These are phyloP conservation scores for Sporothrix dimorphospora DNA, from an alignment of 2,329 filamentous ascomycete species.

Conservation along the genomic window DNA sequence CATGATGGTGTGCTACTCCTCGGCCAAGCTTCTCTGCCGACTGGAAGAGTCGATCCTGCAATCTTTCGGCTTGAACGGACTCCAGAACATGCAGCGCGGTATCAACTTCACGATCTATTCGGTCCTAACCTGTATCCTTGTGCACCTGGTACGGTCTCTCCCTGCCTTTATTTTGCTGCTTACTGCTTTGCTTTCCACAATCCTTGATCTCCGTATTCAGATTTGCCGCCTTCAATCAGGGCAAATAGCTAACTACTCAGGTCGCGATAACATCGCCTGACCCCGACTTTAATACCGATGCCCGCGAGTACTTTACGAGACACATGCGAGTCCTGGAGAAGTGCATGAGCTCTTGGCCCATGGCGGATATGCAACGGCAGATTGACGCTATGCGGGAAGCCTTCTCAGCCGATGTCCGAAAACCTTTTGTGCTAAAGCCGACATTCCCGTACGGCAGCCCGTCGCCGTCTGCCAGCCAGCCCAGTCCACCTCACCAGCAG, in stretches of 20 bases:
- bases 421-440: conserved; percentile 86
- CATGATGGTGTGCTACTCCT: conserved; percentile 82
- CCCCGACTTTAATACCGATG: conserved; percentile 81
- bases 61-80: conserved; percentile 74
- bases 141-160: conserved; percentile 75
- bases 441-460: conserved; percentile 87
- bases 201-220: neutral
- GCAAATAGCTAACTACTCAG: conserved; percentile 48
- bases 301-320: conserved; percentile 84
- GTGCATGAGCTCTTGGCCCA: conserved; percentile 80
- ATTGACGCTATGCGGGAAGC: conserved; percentile 87
- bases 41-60: conserved; percentile 82
- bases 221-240: conserved; percentile 13
- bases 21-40: conserved; percentile 82
- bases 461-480: conserved; percentile 48
- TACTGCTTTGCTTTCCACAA: neutral
- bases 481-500: conserved; percentile 30
- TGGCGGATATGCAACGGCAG: conserved; percentile 87
- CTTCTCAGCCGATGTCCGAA: conserved; percentile 83
- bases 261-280: conserved; percentile 93
- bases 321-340: conserved; percentile 93
- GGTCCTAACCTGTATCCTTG: conserved; percentile 86
- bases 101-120: conserved; percentile 96
- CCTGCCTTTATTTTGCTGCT: neutral
- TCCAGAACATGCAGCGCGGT: conserved; percentile 90